Conservation (phyloP, 2,329 filamentous ascomycete species). For the Neoscytalidium dimidiatum region DNA sequence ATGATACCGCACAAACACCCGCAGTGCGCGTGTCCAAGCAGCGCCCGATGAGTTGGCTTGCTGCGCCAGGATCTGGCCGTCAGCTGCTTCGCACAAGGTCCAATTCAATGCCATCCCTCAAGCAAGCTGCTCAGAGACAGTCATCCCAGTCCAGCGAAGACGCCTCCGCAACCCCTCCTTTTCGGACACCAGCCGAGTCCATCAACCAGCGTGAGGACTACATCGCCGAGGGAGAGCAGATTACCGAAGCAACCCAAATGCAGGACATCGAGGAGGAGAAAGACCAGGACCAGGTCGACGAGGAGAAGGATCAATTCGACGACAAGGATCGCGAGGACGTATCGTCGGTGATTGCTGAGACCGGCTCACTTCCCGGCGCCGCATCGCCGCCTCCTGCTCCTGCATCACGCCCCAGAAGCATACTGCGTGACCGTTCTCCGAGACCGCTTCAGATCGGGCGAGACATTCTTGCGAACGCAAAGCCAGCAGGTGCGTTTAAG, state of each 20-base stretch:
- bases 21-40: background rate
- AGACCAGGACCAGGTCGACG: background rate
- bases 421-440: background rate
- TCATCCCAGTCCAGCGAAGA: background rate
- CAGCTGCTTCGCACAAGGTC: constrained; percentile 3
- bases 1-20: constrained; percentile 31
- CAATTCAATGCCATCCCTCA: constrained; percentile 1
- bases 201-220: constrained; percentile 11
- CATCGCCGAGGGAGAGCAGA: constrained; percentile 9
- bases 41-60: constrained; percentile 24
- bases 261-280: constrained; percentile 2
- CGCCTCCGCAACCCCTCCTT: background rate
- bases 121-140: background rate
- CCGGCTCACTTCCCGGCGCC: background rate
- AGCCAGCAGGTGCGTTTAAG: background rate
- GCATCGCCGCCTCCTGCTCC: constrained; percentile 6
- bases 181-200: background rate
- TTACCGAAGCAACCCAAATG: constrained; percentile 8
- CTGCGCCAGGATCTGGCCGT: constrained; percentile 29
- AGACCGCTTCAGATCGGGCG: constrained; percentile 5
- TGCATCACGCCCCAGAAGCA: background rate
- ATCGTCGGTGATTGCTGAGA: constrained; percentile 7
- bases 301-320: background rate
- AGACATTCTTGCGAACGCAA: background rate
- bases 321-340: constrained; percentile 1